phyloP scores from a whole-genome alignment of 805 yeast species.

The Grigorovia humatica region DNA sequence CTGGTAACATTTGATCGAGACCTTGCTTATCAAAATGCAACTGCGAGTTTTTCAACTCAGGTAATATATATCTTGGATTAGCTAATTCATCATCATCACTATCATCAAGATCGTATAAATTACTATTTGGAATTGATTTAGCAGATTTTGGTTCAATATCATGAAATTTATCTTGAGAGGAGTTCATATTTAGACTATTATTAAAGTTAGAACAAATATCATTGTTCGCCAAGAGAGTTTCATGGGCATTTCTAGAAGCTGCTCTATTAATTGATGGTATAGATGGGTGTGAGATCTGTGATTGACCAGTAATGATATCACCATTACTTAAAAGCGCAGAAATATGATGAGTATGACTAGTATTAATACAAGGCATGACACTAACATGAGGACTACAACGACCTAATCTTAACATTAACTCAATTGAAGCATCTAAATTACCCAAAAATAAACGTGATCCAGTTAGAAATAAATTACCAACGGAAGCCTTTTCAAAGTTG shows the following conservation, averaged over 20 bases:
- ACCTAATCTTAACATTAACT: slow-evolving; percentile 53
- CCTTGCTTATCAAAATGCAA: slow-evolving; percentile 53
- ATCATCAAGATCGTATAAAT: slow-evolving; percentile 26
- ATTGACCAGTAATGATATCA: slow-evolving; percentile 73
- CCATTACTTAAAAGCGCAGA: slow-evolving; percentile 68
- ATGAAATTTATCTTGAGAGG: background rate
- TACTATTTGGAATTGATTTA: slow-evolving; percentile 1
- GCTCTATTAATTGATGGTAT: slow-evolving; percentile 5
- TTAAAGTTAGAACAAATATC: background rate
- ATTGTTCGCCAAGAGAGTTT: background rate
- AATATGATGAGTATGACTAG: slow-evolving; percentile 78
- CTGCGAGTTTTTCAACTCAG: slow-evolving; percentile 66
- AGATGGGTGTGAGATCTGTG: slow-evolving; percentile 84
- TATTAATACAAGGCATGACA: slow-evolving; percentile 73
- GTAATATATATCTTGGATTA: slow-evolving; percentile 39
- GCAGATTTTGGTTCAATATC: background rate
- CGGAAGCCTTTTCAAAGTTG: slow-evolving; percentile 64
- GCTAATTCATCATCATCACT: slow-evolving; percentile 58
- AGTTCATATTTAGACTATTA: background rate
- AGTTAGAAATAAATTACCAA: slow-evolving; percentile 76
- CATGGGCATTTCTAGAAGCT: slow-evolving; percentile 2
- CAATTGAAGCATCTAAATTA: slow-evolving; percentile 75
- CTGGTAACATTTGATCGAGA: slow-evolving; percentile 48
- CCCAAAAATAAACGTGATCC: slow-evolving; percentile 79
- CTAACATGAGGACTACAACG: slow-evolving; percentile 35